Conservation (phyloP, 2,329 filamentous ascomycete genomes). For the Acephala macrosclerotiorum region DNA sequence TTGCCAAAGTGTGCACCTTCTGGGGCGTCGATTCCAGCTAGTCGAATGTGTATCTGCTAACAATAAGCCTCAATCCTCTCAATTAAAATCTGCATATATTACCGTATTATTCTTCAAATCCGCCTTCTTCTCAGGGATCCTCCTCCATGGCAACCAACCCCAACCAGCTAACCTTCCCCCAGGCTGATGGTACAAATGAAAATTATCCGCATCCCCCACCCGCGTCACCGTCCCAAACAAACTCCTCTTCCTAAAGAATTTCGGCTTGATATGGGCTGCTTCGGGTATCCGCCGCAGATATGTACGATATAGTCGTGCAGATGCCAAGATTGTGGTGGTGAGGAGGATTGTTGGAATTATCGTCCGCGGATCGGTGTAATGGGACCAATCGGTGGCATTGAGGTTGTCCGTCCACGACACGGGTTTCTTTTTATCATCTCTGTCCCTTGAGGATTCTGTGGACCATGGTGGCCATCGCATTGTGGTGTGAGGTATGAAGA, state of each 20-base stretch:
- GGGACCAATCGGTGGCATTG: constrained; percentile 59
- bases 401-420: constrained; percentile 52
- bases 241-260: constrained; percentile 76
- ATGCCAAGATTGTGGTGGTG: constrained; percentile 61
- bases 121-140: constrained; percentile 72
- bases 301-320: constrained; percentile 69
- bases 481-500: constrained; percentile 35
- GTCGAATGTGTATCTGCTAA: constrained; percentile 79
- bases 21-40: constrained; percentile 93
- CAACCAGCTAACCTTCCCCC: constrained; percentile 88
- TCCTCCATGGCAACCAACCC: constrained; percentile 83
- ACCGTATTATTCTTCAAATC: constrained; percentile 81
- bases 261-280: constrained; percentile 75
- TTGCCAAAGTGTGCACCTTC: constrained; percentile 92
- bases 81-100: constrained; percentile 31
- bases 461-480: constrained; percentile 60
- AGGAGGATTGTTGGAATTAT: constrained; percentile 61
- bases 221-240: constrained; percentile 88
- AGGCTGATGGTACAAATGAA: constrained; percentile 92
- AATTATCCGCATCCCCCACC: constrained; percentile 96
- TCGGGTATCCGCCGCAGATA: constrained; percentile 87
- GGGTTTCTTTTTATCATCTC: constrained; percentile 43
- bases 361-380: constrained; percentile 61
- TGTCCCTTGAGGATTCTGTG: constrained; percentile 41
- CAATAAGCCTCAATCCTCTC: constrained; percentile 23